Percentiles rank a stretch among this genome's conserved stretches.
These are phyloP conservation scores for Neopestalotiopsis clavispora DNA, from an alignment of 2,329 filamentous ascomycete genomes.

Conservation along the genomic window DNA sequence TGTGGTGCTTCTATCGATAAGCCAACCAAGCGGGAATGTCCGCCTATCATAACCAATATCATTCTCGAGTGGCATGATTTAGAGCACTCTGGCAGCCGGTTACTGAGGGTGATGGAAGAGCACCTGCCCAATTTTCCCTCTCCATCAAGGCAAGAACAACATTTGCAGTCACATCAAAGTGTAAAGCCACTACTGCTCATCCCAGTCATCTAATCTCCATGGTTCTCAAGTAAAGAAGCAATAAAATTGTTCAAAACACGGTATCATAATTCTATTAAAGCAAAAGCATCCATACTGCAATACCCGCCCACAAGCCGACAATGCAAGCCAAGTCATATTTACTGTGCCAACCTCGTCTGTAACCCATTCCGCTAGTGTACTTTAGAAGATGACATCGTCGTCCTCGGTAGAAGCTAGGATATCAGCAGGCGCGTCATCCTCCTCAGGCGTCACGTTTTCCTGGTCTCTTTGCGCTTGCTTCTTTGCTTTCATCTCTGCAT, in stretches of 20 bases:
- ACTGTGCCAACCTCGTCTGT: not conserved
- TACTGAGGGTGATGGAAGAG: too few species aligned
- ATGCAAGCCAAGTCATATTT: not conserved
- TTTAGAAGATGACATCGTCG: slow-evolving; percentile 83
- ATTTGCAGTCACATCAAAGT: too few species aligned
- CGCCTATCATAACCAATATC: too few species aligned
- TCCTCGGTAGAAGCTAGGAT: slow-evolving; percentile 78
- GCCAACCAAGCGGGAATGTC: too few species aligned
- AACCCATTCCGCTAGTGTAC: not conserved
- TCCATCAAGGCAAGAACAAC: too few species aligned
- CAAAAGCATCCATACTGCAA: not conserved
- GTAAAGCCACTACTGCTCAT: not conserved
- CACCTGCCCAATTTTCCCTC: too few species aligned
- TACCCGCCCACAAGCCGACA: not conserved
- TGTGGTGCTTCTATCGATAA: too few species aligned
- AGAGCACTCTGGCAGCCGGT: too few species aligned
- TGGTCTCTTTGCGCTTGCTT: slow-evolving; percentile 56
- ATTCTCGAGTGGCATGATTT: too few species aligned
- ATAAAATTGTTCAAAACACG: not conserved
- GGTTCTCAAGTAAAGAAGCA: not conserved
- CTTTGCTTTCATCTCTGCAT: slow-evolving; percentile 78
- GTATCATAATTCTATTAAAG: not conserved
- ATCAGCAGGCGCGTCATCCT: slow-evolving; percentile 59
- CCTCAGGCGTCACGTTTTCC: slow-evolving; percentile 42
- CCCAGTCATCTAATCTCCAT: not conserved